Evolutionary conservation across 345 rosid genomes (phyloP), one percentile per base, ranked within the genome.

Genomic region (Hirschfeldia incana): DNA sequence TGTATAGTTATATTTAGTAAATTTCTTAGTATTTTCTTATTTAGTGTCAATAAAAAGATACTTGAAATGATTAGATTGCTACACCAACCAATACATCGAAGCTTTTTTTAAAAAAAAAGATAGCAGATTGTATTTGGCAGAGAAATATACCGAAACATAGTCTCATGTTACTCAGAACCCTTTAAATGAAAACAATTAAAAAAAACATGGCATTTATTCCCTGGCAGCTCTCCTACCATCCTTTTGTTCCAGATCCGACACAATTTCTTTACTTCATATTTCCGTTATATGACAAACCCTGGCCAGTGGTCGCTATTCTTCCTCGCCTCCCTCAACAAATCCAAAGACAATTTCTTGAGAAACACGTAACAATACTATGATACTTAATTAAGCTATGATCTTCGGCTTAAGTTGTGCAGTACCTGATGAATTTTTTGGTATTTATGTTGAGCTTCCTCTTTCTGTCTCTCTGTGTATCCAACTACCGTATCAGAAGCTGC

Each of bases 381-480:
- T 6, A 34, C 37, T 34, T 34, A 7, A 34, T 5, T 34, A 34
- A 34, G 37, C 37, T 34, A 34, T 5, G 6, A 5, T 34, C 37
- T 6, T 34, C 8, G 37, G 37, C 37, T 34, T 34, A 34, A 34
- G 37, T 34, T 34, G 37, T 34, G 37, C 37, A 29, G 37, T 34
- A 34, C 76, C 80, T 80, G 63, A 1, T 69, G 15, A 72, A 36
- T 65, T 15, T 65, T 68, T 53, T 80, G 71, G 63, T 73, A 32
- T 73, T 17, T 63, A 3, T 69, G 83, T 74, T 74, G 75, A 2
- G 97, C 85, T 76, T 89, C 8, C 44, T 94, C 93, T 67, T 87
- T 89, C 87, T 92, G 91, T 76, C 85, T 84, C 0, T 89, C 90
- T 0, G 97, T 89, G 58, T 86, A 92, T 4, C 88, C 92, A 76